A percentile compares a stretch with the other conserved stretches of the same genome.
Conservation (phyloP, 495 filamentous ascomycete species). For the Lepraria neglecta region DNA sequence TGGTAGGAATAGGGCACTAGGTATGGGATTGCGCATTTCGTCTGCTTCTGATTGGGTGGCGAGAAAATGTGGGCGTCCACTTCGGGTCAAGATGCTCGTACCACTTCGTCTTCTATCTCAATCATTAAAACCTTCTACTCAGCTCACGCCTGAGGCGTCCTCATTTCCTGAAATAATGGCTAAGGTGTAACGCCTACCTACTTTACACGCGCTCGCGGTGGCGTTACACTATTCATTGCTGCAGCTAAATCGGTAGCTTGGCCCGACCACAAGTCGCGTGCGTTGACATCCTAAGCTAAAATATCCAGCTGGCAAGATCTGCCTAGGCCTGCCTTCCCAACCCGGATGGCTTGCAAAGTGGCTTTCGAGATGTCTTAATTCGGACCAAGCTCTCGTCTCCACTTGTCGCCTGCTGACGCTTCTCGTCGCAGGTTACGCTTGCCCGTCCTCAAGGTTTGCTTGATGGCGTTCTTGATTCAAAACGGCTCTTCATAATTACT, state of each 20-base stretch:
- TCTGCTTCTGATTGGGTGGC: constrained; percentile 12
- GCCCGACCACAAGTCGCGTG: constrained; percentile 18
- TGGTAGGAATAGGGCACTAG: constrained; percentile 20
- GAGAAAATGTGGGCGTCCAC: constrained; percentile 4
- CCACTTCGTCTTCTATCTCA: constrained; percentile 3
- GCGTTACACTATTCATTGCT: constrained; percentile 11
- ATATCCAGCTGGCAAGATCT: constrained; percentile 9
- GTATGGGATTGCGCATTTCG: constrained; percentile 9
- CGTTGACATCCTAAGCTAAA: constrained; percentile 19
- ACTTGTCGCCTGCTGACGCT: constrained; percentile 6
- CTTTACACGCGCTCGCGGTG: constrained; percentile 17
- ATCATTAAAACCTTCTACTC: constrained; percentile 3
- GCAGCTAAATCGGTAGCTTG: constrained; percentile 20
- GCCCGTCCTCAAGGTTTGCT: background rate
- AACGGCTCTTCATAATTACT: constrained; percentile 12
- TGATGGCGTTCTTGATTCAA: constrained; percentile 15
- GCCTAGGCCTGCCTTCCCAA: constrained; percentile 1
- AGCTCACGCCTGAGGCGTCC: constrained; percentile 9
- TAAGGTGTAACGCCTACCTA: constrained; percentile 9
- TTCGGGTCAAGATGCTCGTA: constrained; percentile 5
- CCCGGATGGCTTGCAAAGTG: constrained; percentile 19
- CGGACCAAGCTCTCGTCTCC: constrained; percentile 11
- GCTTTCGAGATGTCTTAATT: constrained; percentile 18
- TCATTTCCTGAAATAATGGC: constrained; percentile 6
- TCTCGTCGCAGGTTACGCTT: constrained; percentile 4